Percentiles rank a stretch among this genome's conserved stretches.
Conservation (phyloP, 225 moss, liverwort and hornwort species). For the Lunularia cruciata region DNA sequence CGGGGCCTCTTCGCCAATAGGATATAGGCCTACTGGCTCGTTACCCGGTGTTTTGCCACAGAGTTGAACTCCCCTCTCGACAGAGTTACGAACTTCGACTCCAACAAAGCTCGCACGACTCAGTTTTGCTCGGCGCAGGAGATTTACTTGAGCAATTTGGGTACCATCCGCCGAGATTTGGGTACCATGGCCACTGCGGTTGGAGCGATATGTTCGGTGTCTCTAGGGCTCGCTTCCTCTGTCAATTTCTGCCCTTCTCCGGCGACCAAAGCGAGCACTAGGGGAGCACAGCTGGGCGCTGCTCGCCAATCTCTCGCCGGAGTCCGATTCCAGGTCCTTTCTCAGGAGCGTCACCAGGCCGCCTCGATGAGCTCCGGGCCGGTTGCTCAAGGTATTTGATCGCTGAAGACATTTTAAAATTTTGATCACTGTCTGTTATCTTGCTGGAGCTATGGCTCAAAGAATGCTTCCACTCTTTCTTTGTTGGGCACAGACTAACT, state of each 20-base stretch:
- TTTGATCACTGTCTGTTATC: too few species aligned
- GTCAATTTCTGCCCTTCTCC: slow-evolving; percentile 8
- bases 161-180: not conserved
- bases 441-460: too few species aligned
- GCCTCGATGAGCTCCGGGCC: slow-evolving; percentile 14
- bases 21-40: too few species aligned
- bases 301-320: slow-evolving; percentile 22
- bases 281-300: slow-evolving; percentile 15
- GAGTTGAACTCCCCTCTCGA: not conserved
- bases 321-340: slow-evolving; percentile 1
- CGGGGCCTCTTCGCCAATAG: too few species aligned
- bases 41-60: not conserved
- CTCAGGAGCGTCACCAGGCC: not conserved
- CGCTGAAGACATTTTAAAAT: too few species aligned
- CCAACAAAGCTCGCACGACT: not conserved
- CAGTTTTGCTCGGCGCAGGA: not conserved
- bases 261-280: slow-evolving; percentile 2
- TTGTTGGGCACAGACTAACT: too few species aligned
- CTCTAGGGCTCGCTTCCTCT: not conserved
- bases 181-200: slow-evolving; percentile 18
- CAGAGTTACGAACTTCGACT: not conserved
- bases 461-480: too few species aligned
- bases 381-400: slow-evolving; percentile 15
- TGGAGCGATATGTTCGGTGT: slow-evolving; percentile 3
- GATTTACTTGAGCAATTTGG: not conserved